Percentiles rank a stretch among this genome's conserved stretches.
Evolutionary conservation across 2,329 filamentous ascomycete species (phyloP).

Genomic region (Onygenales sp.): DNA sequence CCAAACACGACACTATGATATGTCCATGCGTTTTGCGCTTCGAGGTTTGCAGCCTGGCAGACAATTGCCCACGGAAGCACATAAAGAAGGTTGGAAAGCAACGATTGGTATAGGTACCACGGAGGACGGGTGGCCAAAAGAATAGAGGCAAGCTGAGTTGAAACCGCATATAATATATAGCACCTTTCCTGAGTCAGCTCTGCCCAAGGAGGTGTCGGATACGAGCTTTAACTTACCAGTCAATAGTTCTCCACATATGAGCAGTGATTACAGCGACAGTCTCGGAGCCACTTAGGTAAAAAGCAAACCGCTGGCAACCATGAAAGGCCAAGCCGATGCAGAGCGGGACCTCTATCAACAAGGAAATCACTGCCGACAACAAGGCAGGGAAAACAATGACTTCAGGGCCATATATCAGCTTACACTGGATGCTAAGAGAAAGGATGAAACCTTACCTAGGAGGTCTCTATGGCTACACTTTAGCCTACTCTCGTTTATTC

Average conservation of each 20-base stretch:
- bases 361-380: conserved; percentile 42
- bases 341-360: conserved; percentile 52
- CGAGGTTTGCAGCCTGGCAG: conserved; percentile 37
- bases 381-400: conserved; percentile 46
- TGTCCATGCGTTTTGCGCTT: conserved; percentile 51
- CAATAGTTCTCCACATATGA: conserved; percentile 56
- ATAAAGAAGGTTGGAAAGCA: conserved; percentile 58
- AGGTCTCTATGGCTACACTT: conserved; percentile 25
- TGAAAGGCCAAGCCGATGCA: conserved; percentile 53
- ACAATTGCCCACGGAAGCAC: conserved; percentile 64
- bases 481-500: conserved; percentile 17
- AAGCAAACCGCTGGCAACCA: conserved; percentile 52
- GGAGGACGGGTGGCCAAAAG: conserved; percentile 53
- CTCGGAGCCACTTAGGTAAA: conserved; percentile 49
- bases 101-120: conserved; percentile 60
- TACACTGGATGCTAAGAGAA: conserved; percentile 3
- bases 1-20: conserved; percentile 60
- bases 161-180: conserved; percentile 59
- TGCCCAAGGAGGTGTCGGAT: conserved; percentile 10
- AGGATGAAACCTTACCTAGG: conserved; percentile 15
- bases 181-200: conserved; percentile 35
- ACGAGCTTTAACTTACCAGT: conserved; percentile 31
- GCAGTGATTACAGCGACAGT: conserved; percentile 51
- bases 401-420: conserved; percentile 7
- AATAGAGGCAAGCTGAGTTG: conserved; percentile 55